These are phyloP conservation scores for Cyclostephanos invisitatus DNA, from an alignment of 108 stramenopile species.

Conservation along the genomic window DNA sequence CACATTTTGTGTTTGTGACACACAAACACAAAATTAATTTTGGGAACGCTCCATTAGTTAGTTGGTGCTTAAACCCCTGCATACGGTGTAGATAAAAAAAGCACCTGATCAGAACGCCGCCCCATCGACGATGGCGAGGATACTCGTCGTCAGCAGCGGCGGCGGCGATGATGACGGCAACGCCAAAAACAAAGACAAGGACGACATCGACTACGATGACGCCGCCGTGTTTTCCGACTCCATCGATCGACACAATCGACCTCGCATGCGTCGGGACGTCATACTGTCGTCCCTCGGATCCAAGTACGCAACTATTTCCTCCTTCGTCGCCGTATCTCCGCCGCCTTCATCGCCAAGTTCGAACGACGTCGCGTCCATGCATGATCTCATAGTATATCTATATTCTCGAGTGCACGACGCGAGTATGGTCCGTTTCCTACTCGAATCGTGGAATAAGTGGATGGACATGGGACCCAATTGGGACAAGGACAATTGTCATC, in stretches of 20 bases:
- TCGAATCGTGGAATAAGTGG: constrained; percentile 43
- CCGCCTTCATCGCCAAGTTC: too few species aligned
- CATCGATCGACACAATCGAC: constrained; percentile 70
- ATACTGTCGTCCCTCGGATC: constrained; percentile 48
- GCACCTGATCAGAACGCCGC: too few species aligned
- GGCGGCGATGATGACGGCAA: too few species aligned
- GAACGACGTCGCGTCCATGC: not conserved
- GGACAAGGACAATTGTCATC: constrained; percentile 40
- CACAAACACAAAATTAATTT: too few species aligned
- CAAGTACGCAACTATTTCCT: constrained; percentile 6
- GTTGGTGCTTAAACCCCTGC: too few species aligned
- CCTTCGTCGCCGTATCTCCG: constrained; percentile 2
- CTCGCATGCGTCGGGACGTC: constrained; percentile 60
- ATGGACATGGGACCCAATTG: constrained; percentile 24
- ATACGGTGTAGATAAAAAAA: too few species aligned
- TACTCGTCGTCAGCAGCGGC: too few species aligned
- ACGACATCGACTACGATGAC: not conserved
- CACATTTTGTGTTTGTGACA: too few species aligned
- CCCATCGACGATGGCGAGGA: too few species aligned
- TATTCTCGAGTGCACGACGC: constrained; percentile 38
- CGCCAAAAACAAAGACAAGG: not conserved
- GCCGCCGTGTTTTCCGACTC: not conserved
- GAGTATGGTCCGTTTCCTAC: constrained; percentile 31
- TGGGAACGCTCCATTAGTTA: too few species aligned
- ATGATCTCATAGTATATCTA: constrained; percentile 18